Conservation (phyloP, 257 asterid genomes). For the Nemophila menziesii region DNA sequence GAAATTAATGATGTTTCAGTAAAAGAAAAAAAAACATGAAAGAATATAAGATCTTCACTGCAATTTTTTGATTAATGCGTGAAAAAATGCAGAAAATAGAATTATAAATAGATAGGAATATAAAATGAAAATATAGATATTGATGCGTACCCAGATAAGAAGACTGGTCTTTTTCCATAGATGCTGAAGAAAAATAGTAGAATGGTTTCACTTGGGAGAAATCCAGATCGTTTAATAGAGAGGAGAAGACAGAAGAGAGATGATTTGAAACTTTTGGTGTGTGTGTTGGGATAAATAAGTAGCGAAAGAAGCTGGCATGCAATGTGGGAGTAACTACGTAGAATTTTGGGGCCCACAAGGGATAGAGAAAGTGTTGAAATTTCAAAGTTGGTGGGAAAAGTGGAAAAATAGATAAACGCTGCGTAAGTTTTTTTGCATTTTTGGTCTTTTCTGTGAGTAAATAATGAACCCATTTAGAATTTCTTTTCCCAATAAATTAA, state of each 20-base stretch:
- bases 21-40: neutral
- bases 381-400: neutral
- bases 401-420: too few species aligned
- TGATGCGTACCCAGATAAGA: neutral
- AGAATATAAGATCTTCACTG: neutral
- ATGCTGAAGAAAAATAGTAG: neutral
- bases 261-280: slow-evolving; percentile 1
- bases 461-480: too few species aligned
- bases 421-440: too few species aligned
- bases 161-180: neutral
- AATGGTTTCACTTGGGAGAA: slow-evolving; percentile 5
- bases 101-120: too few species aligned
- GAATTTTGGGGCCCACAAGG: neutral
- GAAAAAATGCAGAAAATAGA: neutral
- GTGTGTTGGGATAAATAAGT: slow-evolving; percentile 2
- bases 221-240: neutral
- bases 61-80: neutral
- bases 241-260: slow-evolving; percentile 1
- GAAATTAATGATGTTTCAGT: neutral
- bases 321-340: neutral
- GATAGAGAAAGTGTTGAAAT: neutral
- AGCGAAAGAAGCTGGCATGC: neutral
- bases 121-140: neutral
- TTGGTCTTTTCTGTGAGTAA: too few species aligned
- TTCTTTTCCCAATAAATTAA: too few species aligned